Evolutionary conservation across 2,329 filamentous ascomycete species (phyloP), one percentile per base, ranked within the genome.

Genomic region (Aspergillus phoenicis): DNA sequence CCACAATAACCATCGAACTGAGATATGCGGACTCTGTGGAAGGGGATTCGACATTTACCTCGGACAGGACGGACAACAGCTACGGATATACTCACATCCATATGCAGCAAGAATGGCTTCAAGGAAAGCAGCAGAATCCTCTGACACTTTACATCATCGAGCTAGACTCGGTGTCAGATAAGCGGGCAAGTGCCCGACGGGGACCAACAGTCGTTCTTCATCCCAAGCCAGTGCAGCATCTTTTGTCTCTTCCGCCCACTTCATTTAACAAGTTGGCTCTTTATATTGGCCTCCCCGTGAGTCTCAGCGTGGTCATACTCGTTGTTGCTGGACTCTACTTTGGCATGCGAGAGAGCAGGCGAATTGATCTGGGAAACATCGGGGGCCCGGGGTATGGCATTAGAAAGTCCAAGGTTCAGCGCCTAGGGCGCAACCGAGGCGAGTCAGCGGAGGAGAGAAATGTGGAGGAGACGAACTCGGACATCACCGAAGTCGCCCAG

Each of bases 271-370:
- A 75, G 47, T 52, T 73, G 3, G 77, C 74, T 8, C 67, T 81
- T n/a, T 67, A 71, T 52, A 73, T 81, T 53, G 80, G 79, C 15
- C 64, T 82, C 6, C 80, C 80, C 0, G 68, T 81, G 22, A 71
- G 70, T 13, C 65, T 81, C 8, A 72, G 69, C 20, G 71, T 76
- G 52, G 64, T 80, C 17, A 53, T 76, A 15, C 36, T 76, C 15
- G 72, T 80, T 36, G 64, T 77, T 13, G 60, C 71, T n/a, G 76
- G 73, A 2, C 62, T 80, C 17, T 78, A 67, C 41, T 74, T 78
- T 59, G 75, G 78, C 11, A 80, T 81, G 77, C 68, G 75, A 11
- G 73, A 77, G 56, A 73, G 74, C 24, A 73, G 79, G 47, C 68
- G 62, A 36, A 75, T 78, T 60, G 75, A 73, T 4, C 52, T 78